Evolutionary conservation across 139 green algal species (phyloP).

Genomic region (Ostreobium quekettii): DNA sequence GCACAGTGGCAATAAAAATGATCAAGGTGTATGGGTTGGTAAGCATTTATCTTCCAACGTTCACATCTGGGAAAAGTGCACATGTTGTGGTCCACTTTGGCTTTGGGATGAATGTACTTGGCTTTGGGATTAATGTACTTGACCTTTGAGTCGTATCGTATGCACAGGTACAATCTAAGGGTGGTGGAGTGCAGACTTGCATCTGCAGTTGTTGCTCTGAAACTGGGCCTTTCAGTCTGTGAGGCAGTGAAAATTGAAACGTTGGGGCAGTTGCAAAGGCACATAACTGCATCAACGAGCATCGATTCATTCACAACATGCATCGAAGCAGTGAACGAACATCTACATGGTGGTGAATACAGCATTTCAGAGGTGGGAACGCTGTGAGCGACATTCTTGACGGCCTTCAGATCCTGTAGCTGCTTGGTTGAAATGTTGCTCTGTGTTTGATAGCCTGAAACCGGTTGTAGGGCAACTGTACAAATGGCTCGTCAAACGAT

Average conservation of each 20-base stretch:
- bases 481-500: slow-evolving; percentile 1
- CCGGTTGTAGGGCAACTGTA: background rate
- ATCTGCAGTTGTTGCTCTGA: slow-evolving; percentile 54
- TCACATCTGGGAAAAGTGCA: too few relatives aligned
- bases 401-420: too few relatives aligned
- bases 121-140: too few relatives aligned
- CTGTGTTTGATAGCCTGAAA: too few relatives aligned
- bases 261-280: slow-evolving; percentile 38
- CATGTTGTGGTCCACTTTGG: slow-evolving; percentile 1
- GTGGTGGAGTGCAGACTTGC: slow-evolving; percentile 93
- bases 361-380: slow-evolving; percentile 30
- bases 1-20: background rate
- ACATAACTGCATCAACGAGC: slow-evolving; percentile 12
- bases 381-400: background rate
- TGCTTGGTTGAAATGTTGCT: too few relatives aligned
- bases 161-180: slow-evolving; percentile 88
- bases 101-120: too few relatives aligned
- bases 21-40: background rate
- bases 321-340: slow-evolving; percentile 36
- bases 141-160: too few relatives aligned
- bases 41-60: too few relatives aligned
- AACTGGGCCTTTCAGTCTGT: slow-evolving; percentile 35
- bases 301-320: background rate
- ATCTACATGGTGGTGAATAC: slow-evolving; percentile 55
- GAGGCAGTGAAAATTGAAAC: slow-evolving; percentile 24